Base-by-base conservation (phyloP, 2,329 filamentous ascomycete genomes). In the Ophiostoma triangulosporum region DNA sequence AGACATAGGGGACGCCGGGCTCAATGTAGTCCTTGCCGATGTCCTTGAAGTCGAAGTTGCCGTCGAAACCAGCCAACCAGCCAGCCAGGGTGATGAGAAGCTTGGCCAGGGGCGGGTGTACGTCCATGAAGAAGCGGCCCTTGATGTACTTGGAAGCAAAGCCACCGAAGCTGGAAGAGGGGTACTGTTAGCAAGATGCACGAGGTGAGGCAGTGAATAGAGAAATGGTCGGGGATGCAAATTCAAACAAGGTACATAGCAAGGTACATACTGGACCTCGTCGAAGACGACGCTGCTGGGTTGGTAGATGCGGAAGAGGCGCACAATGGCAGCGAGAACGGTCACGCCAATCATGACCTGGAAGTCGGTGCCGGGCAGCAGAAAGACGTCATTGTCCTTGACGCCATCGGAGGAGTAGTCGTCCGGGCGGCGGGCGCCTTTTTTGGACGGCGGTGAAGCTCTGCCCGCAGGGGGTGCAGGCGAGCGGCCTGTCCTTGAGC, bases 121-220 rank as follows among this genome's bases (percentile, higher is more conserved):
- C 93, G 67, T 98, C 93, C 93, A 98, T 98, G 70, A 98, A 98
- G 78, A 98, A 98, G 67, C 78, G 85, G 64, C 93, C 93, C 76
- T 98, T 97, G 77, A 98, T 97, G 70, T 98, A 98, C 70, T 98
- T 98, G 62, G 86, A 88, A 60, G 93, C 93, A 67, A 98, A 98
- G 49, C 93, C 93, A 68, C 93, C 93, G 68, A 98, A 98, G 71
- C 89, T 95, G 64, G 29, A 31, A 26, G 49, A 54, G n/a, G 7
- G 4, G n/a, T 27, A 17, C 8, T 22, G 33, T 54, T 51, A 49
- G 53, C 14, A 33, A 24, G 29, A 53, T 45, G 36, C 7, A 33
- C 27, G 48, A 22, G 22, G 60, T 50, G 62, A 62, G 38, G 60
- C 12, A 48, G 29, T 8, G 35, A 14, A 31, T 1, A n/a, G n/a